phyloP scores from a whole-genome alignment of 768 basidiomycete species.

The Tricholoma sp. region DNA sequence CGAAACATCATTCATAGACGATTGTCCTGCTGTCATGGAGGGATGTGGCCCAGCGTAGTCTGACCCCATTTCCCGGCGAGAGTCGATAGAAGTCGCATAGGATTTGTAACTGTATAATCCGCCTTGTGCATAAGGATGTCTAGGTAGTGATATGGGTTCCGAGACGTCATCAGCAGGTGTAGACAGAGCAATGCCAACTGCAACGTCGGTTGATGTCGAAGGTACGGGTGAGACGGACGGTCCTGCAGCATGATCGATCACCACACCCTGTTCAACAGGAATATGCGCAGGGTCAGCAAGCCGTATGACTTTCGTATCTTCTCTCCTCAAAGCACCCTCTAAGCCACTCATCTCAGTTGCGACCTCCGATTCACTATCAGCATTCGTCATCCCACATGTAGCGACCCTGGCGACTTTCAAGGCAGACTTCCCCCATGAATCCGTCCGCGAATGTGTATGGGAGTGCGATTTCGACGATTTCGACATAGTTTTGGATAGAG shows the following conservation, averaged over 20 bases:
- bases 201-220: slow-evolving; percentile 25
- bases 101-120: slow-evolving; percentile 26
- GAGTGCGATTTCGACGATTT: slow-evolving; percentile 33
- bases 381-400: slow-evolving; percentile 19
- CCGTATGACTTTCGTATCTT: slow-evolving; percentile 37
- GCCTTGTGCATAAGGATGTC: slow-evolving; percentile 48
- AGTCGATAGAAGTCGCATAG: slow-evolving; percentile 3
- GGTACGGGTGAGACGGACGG: slow-evolving; percentile 16
- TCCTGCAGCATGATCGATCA: background rate
- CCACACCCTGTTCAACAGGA: slow-evolving; percentile 19
- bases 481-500: slow-evolving; percentile 28
- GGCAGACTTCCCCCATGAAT: slow-evolving; percentile 40
- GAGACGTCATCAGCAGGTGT: slow-evolving; percentile 22
- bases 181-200: slow-evolving; percentile 30
- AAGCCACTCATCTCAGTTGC: slow-evolving; percentile 21
- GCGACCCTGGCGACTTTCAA: slow-evolving; percentile 33
- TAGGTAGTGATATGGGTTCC: slow-evolving; percentile 29
- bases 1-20: slow-evolving; percentile 21
- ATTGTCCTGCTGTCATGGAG: background rate
- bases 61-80: slow-evolving; percentile 8
- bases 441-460: slow-evolving; percentile 34
- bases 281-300: slow-evolving; percentile 38
- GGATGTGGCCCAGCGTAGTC: slow-evolving; percentile 34
- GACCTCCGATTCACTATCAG: slow-evolving; percentile 10
- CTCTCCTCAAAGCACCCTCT: slow-evolving; percentile 34